Base-by-base conservation (phyloP, 2,329 filamentous ascomycete genomes). In the Hawksworthiomyces lignivorus region DNA sequence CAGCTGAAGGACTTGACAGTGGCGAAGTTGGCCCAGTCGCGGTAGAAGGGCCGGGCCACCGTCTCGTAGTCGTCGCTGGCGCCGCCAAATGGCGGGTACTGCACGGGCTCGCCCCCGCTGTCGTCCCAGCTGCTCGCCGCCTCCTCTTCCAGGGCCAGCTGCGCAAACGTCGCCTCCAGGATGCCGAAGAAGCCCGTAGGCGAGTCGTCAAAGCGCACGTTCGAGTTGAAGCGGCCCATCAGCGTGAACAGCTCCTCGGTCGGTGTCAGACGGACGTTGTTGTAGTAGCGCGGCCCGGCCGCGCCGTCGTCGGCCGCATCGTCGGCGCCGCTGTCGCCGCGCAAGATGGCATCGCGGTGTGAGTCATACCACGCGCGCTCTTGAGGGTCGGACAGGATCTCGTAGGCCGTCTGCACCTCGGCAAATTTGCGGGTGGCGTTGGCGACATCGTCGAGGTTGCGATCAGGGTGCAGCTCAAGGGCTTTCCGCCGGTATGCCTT, bases 331-430 rank as follows among this genome's bases (percentile, higher is more conserved):
- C 68, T 68, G 41, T 80, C 76, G 29, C 82, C 83, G 22, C 76
- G 75, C 48, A 97, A 67, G 48, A 97, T 94, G 38, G 84, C 80
- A 52, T 88, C 82, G 47, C 87, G 82, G 58, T 98, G 92, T 3
- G 88, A 88, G 63, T 98, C 90, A 65, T 98, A 98, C 92, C 92
- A 98, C 24, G 89, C 84, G 52, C 92, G 80, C 61, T 98, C 92
- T 59, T 98, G 90, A 10, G 88, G 81, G 60, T 98, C 92, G 2
- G 89, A 94, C 1, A 98, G 75, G n/a, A 98, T 79, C 61, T 97
- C 87, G 60, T 98, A 94, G 35, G 92, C 92, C 27, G 88, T 76
- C 61, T 96, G 90, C 21, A 97, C 74, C 57, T 96, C 88, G 37
- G 92, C 88, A 59, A 98, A 98, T 39, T 82, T 79, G 51, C 72